These are phyloP conservation scores for Penicillium arizonense DNA, from an alignment of 495 filamentous ascomycete species.

Conservation along the genomic window DNA sequence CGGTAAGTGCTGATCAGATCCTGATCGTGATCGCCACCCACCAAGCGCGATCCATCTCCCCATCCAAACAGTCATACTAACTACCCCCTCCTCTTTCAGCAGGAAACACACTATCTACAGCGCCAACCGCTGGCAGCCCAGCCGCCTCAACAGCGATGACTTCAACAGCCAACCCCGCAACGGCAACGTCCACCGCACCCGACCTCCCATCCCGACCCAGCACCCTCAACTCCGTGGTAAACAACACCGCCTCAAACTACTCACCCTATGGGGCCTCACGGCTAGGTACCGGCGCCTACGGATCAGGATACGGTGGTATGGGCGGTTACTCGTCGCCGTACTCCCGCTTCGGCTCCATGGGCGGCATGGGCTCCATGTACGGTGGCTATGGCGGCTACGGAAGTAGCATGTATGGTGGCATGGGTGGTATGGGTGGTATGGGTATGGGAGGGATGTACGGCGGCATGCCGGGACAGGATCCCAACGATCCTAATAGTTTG, in stretches of 20 bases:
- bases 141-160: constrained; percentile 40
- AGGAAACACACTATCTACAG: constrained; percentile 40
- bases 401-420: constrained; percentile 55
- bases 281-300: constrained; percentile 51
- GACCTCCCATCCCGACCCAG: constrained; percentile 79
- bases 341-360: constrained; percentile 62
- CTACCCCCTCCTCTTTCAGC: constrained; percentile 4
- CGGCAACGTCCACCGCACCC: constrained; percentile 55
- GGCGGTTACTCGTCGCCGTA: constrained; percentile 61
- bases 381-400: constrained; percentile 56
- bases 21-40: constrained; percentile 4
- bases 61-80: constrained; percentile 3
- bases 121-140: constrained; percentile 33
- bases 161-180: constrained; percentile 40
- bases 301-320: constrained; percentile 42
- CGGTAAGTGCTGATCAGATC: constrained; percentile 38
- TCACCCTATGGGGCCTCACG: constrained; percentile 69
- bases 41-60: not conserved
- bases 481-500: constrained; percentile 90
- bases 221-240: constrained; percentile 72
- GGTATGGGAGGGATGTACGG: constrained; percentile 58
- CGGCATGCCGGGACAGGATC: constrained; percentile 57
- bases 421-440: constrained; percentile 29
- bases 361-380: constrained; percentile 56
- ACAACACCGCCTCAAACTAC: constrained; percentile 79